Evolutionary conservation across 306 rosid genomes (phyloP).

Genomic region (Trifolium subterraneum): DNA sequence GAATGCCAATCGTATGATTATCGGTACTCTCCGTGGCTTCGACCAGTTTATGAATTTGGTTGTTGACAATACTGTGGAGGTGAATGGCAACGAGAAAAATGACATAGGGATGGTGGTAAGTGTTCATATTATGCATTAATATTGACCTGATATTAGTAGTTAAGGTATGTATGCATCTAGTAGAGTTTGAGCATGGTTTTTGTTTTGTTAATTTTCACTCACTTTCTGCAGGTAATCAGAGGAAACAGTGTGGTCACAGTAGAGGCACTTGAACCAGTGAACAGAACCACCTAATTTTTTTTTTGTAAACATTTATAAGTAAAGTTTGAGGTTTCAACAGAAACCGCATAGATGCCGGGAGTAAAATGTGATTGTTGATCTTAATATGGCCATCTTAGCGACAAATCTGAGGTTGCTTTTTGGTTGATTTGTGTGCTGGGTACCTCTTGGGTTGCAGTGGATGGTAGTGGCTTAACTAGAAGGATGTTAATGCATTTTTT

Average conservation of each 20-base stretch:
- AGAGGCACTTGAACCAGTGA: constrained; percentile 98
- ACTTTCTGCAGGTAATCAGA: constrained; percentile 78
- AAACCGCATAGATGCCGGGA: constrained; percentile 13
- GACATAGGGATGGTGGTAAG: constrained; percentile 99
- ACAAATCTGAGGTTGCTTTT: constrained; percentile 9
- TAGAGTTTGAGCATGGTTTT: constrained; percentile 1
- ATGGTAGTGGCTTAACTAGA: constrained; percentile 17
- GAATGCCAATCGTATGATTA: constrained; percentile 88
- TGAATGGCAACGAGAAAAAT: constrained; percentile 80
- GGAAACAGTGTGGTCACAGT: constrained; percentile 99
- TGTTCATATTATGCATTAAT: constrained; percentile 22
- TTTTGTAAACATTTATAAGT: constrained; percentile 4
- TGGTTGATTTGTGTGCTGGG: background rate
- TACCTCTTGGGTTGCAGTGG: constrained; percentile 18
- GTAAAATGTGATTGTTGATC: constrained; percentile 44
- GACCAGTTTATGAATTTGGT: constrained; percentile 98
- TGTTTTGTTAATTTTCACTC: constrained; percentile 13
- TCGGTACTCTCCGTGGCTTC: constrained; percentile 93
- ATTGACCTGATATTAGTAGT: background rate
- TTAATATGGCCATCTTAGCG: constrained; percentile 6
- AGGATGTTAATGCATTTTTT: constrained; percentile 10
- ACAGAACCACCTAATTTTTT: constrained; percentile 45
- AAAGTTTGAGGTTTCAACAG: background rate
- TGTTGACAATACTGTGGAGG: constrained; percentile 91
- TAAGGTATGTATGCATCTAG: background rate